Conservation (phyloP, 2,329 filamentous ascomycete species). For the Paracamarosporium sp. region DNA sequence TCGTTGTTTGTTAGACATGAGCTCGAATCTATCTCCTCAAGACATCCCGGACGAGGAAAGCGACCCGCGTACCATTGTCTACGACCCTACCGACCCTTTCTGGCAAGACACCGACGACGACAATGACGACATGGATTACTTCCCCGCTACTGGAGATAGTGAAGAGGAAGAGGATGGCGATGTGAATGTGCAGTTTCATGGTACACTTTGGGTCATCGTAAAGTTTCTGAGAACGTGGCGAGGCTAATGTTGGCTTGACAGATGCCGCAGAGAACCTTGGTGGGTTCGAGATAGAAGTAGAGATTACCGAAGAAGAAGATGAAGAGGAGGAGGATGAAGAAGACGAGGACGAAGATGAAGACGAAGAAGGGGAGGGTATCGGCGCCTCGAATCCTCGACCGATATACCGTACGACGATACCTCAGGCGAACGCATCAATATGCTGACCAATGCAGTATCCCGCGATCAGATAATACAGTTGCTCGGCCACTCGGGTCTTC, state of each 20-base stretch:
- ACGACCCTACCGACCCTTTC: constrained; percentile 42
- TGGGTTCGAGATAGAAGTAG: constrained; percentile 50
- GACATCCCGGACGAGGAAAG: constrained; percentile 33
- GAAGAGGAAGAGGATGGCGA: constrained; percentile 49
- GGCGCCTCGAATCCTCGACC: constrained; percentile 20
- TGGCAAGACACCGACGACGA: constrained; percentile 45
- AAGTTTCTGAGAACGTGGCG: background rate
- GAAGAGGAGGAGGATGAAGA: constrained; percentile 46
- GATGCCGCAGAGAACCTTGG: constrained; percentile 52
- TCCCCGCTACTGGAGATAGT: constrained; percentile 50
- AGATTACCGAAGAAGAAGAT: constrained; percentile 47
- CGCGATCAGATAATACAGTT: constrained; percentile 61
- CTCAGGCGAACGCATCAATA: constrained; percentile 1
- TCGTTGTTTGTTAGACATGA: constrained; percentile 25
- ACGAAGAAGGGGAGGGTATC: constrained; percentile 33
- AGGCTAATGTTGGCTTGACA: constrained; percentile 16
- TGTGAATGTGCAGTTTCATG: constrained; percentile 44
- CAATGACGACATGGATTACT: constrained; percentile 61
- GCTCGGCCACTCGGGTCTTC: constrained; percentile 60
- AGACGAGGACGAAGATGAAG: constrained; percentile 44
- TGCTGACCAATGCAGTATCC: constrained; percentile 46
- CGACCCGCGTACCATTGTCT: constrained; percentile 32
- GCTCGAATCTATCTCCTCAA: constrained; percentile 28
- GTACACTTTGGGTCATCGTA: constrained; percentile 18
- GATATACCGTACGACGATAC: constrained; percentile 20